Base-by-base conservation (phyloP, 352 stramenopile species). In the Phytophthora gonapodyides region DNA sequence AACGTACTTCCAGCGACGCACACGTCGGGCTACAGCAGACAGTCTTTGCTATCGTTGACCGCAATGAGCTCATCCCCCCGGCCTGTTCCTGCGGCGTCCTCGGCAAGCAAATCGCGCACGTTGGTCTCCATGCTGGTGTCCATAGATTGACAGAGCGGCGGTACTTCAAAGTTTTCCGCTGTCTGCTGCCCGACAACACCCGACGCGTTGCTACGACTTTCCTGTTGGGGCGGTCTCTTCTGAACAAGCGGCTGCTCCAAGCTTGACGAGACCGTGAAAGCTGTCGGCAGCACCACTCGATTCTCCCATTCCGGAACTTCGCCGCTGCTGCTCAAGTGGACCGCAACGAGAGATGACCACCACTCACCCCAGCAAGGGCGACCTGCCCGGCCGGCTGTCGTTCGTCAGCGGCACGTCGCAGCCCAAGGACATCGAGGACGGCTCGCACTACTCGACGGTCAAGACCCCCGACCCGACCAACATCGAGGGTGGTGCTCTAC, bases 391-490 rank as follows among this genome's bases (percentile, higher is more conserved):
- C 19, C 64, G 64, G 19, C 33, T 60, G 8, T 71, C 64, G 51
- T 67, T 64, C 41, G 16, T 71, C 10, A 71, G 64, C 57, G 57
- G 56, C 6, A 31, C 51, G 9, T 67, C 57, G 3, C 33, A 49
- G 11, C 30, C 53, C 10, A 64, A 70, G 40, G 54, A 55, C 15
- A 30, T 37, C 19, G 45, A 52, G 15, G 30, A 31, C 17, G 52
- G n/a, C 52, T 27, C 24, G 24, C 44, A 52, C 12, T 71, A 64
- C 47, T 37, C 30, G 1, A 43, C 53, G 31, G 34, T 42, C 34
- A 66, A 71, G 57, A 71, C 64, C n/a, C 61, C 61, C 12, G 61
- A 64, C 45, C 50, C 50, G 15, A 37, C 49, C 35, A 50, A 65
- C 12, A 35, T 64, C 13, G 51, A 70, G 33, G 57, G 38, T 11